Percentiles rank a stretch among this genome's conserved stretches.
Evolutionary conservation across 805 yeast species (phyloP).

Genomic region (Cyberlindnera subsufficiens): DNA sequence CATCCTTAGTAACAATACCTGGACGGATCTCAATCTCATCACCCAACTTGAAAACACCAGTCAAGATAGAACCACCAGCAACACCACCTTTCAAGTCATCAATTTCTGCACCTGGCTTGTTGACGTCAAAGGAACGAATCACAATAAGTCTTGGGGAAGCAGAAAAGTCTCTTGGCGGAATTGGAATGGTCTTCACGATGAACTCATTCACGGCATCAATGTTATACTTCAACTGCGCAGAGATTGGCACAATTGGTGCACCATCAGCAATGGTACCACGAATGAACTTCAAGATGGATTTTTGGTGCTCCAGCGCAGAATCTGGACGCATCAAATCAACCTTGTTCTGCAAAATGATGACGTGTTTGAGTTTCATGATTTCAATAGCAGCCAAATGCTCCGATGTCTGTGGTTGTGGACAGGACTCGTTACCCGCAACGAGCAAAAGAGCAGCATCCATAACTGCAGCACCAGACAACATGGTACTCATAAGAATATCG

Average conservation of each 20-base stretch:
- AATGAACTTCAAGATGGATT: slow-evolving; percentile 85
- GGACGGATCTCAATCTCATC: slow-evolving; percentile 99
- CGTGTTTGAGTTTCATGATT: slow-evolving; percentile 97
- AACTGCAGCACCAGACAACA: slow-evolving; percentile 99
- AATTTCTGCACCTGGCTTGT: slow-evolving; percentile 97
- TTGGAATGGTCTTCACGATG: slow-evolving; percentile 92
- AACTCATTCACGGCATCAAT: slow-evolving; percentile 98
- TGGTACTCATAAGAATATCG: slow-evolving; percentile 99
- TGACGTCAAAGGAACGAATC: slow-evolving; percentile 96
- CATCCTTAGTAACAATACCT: slow-evolving; percentile 96
- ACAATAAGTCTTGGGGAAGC: slow-evolving; percentile 95
- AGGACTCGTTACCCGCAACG: slow-evolving; percentile 97
- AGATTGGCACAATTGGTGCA: slow-evolving; percentile 97
- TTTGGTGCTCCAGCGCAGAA: slow-evolving; percentile 91
- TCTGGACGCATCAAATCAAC: slow-evolving; percentile 98
- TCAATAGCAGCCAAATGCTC: slow-evolving; percentile 99
- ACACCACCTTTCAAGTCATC: slow-evolving; percentile 98
- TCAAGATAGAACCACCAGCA: slow-evolving; percentile 97
- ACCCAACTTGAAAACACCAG: slow-evolving; percentile 94
- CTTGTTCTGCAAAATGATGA: slow-evolving; percentile 92
- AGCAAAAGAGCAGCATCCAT: slow-evolving; percentile 98
- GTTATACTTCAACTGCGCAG: slow-evolving; percentile 97
- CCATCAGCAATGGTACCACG: slow-evolving; percentile 99
- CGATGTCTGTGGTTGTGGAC: slow-evolving; percentile 99
- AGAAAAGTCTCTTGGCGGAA: slow-evolving; percentile 90